Evolutionary conservation across 78 protist species (phyloP).

Genomic region (Reticulomyxa filosa): DNA sequence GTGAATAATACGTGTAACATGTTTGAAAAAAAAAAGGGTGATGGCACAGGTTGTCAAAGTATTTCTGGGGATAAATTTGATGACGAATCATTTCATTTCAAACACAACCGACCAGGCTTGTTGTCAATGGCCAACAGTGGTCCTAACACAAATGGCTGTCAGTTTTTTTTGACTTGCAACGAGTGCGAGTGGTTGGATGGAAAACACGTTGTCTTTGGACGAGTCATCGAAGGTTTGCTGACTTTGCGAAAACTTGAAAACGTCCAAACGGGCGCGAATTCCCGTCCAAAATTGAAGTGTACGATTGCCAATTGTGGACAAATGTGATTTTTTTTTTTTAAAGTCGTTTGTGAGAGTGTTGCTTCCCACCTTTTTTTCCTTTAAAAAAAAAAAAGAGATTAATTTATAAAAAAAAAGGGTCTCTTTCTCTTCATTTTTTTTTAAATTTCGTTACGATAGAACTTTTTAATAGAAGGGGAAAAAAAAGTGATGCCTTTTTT

Average conservation of each 20-base stretch:
- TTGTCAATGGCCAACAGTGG: slow-evolving; percentile 61
- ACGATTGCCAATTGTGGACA: slow-evolving; percentile 55
- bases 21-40: too few relatives aligned
- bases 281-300: slow-evolving; percentile 32
- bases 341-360: too few relatives aligned
- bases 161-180: slow-evolving; percentile 64
- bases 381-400: too few relatives aligned
- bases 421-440: too few relatives aligned
- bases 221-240: slow-evolving; percentile 59
- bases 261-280: slow-evolving; percentile 21
- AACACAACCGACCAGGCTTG: slow-evolving; percentile 64
- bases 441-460: too few relatives aligned
- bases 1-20: too few relatives aligned
- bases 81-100: slow-evolving; percentile 76
- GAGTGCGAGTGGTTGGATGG: slow-evolving; percentile 73
- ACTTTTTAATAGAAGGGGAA: too few relatives aligned
- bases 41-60: slow-evolving; percentile 59
- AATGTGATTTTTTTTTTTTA: too few relatives aligned
- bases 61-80: slow-evolving; percentile 55
- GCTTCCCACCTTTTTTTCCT: too few relatives aligned
- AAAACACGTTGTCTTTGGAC: slow-evolving; percentile 89
- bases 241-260: slow-evolving; percentile 42
- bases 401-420: too few relatives aligned
- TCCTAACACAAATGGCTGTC: slow-evolving; percentile 80
- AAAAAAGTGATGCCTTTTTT: too few relatives aligned